Evolutionary conservation across 169 alveolate genomes (phyloP), one percentile per base, ranked within the genome.

Genomic region (Toxoplasma gondii): DNA sequence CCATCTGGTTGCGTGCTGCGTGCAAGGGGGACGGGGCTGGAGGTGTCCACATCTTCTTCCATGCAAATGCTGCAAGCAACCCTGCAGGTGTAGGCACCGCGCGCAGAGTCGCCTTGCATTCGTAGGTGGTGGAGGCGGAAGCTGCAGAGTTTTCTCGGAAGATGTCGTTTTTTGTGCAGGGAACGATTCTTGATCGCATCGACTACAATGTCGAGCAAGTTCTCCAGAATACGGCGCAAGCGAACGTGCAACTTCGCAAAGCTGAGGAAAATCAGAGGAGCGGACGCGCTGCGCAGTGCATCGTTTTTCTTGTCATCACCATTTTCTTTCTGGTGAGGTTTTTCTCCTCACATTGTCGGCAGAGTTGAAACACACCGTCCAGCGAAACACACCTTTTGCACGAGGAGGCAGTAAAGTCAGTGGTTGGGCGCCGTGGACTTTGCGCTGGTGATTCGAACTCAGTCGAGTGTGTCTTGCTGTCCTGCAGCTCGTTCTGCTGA

Each of bases 141-240:
- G 84, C 84, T 31, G 34, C 1, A 27, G 19, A 34, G 84, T 27
- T 64, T 64, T 64, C 0, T 27, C n/a, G 80, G n/a, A 31, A 31
- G 36, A 64, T 64, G 1, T 64, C 0, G 22, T 34, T 78, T 27
- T 27, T 24, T 78, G 34, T 9, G n/a, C 88, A 94, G 96, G 96
- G 96, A 41, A 91, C 96, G 31, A 64, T 95, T 24, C 88, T 95
- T 2, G 96, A 95, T 88, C 91, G 96, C 38, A 95, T 95, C 88
- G 96, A 95, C 95, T 95, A 95, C 93, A 95, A 95, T 49, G 84
- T 95, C 27, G 96, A 95, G 36, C 95, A 92, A 43, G 96, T 91
- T 17, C 93, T 93, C 36, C 87, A 92, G 36, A 90, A 92, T n/a
- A 84, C 96, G 29, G 38, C 93, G 16, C 91, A 93, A 43, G 96